A percentile compares a stretch with the other conserved stretches of the same genome.
These are phyloP conservation scores for Xanthoconium separans DNA, from an alignment of 1,284 basidiomycete species.

Conservation along the genomic window DNA sequence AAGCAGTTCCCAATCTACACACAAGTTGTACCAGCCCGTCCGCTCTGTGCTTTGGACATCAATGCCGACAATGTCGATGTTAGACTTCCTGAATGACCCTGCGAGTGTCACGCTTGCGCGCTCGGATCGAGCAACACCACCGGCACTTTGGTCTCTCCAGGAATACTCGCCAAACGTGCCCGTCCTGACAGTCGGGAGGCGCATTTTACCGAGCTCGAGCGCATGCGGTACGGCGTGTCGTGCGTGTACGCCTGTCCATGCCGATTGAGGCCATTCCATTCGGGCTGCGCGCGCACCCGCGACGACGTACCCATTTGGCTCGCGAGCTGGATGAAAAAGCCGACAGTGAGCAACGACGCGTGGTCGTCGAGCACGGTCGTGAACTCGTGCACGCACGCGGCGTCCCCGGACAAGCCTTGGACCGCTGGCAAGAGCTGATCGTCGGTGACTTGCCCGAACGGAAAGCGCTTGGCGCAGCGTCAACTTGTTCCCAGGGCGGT, in stretches of 20 bases:
- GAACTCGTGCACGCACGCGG: slow-evolving; percentile 16
- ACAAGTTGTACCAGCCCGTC: too few species aligned
- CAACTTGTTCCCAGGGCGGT: slow-evolving; percentile 2
- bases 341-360: slow-evolving; percentile 1
- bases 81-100: slow-evolving; percentile 1
- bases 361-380: slow-evolving; percentile 17
- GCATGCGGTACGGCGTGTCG: background rate
- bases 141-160: slow-evolving; percentile 22
- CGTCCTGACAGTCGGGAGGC: slow-evolving; percentile 16
- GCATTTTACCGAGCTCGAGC: slow-evolving; percentile 1
- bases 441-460: slow-evolving; percentile 5
- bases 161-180: slow-evolving; percentile 22
- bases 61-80: background rate
- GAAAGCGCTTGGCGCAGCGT: slow-evolving; percentile 11
- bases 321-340: slow-evolving; percentile 23
- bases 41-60: too few species aligned
- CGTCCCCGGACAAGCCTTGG: background rate
- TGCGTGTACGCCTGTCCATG: slow-evolving; percentile 5
- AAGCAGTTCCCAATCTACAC: too few species aligned
- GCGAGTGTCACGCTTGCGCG: slow-evolving; percentile 12
- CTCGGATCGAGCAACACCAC: slow-evolving; percentile 6
- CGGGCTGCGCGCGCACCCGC: too few species aligned
- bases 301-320: slow-evolving; percentile 10
- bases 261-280: background rate
- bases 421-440: slow-evolving; percentile 9